These are phyloP conservation scores for Hypoxylon lienhwacheense DNA, from an alignment of 495 filamentous ascomycete species.

Conservation along the genomic window DNA sequence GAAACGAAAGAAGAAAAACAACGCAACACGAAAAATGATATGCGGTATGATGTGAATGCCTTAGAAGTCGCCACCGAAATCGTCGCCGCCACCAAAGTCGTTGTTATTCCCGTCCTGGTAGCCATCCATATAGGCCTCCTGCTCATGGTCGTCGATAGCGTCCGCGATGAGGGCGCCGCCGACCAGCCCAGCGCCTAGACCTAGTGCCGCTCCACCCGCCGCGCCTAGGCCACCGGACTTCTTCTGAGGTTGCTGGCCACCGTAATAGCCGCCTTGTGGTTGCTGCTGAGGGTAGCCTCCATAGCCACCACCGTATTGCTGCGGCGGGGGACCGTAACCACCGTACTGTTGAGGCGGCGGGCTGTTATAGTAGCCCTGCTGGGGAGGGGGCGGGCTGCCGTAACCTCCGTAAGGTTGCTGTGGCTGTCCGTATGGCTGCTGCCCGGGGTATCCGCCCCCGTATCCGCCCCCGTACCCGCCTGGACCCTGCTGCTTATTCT, in stretches of 20 bases:
- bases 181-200: conserved; percentile 73
- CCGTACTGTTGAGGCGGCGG: conserved; percentile 39
- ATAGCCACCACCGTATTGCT: conserved; percentile 37
- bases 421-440: conserved; percentile 14
- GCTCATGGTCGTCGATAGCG: conserved; percentile 61
- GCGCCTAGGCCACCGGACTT: conserved; percentile 61
- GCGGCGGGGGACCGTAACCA: conserved; percentile 42
- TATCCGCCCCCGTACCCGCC: conserved; percentile 31
- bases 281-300: conserved; percentile 49
- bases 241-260: conserved; percentile 28
- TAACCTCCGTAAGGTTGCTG: conserved; percentile 35
- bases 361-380: conserved; percentile 44
- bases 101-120: conserved; percentile 52
- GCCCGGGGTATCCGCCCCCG: conserved; percentile 4
- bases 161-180: conserved; percentile 70
- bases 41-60: too few relatives aligned
- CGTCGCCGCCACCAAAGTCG: conserved; percentile 44
- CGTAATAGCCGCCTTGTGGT: conserved; percentile 39
- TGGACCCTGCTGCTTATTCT: conserved; percentile 36
- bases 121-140: conserved; percentile 53
- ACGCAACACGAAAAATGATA: not conserved
- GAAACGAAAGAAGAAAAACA: not conserved
- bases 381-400: conserved; percentile 30
- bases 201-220: conserved; percentile 71
- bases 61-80: conserved; percentile 59